Conservation (phyloP, 257 asterid species). For the Lavandula angustifolia region DNA sequence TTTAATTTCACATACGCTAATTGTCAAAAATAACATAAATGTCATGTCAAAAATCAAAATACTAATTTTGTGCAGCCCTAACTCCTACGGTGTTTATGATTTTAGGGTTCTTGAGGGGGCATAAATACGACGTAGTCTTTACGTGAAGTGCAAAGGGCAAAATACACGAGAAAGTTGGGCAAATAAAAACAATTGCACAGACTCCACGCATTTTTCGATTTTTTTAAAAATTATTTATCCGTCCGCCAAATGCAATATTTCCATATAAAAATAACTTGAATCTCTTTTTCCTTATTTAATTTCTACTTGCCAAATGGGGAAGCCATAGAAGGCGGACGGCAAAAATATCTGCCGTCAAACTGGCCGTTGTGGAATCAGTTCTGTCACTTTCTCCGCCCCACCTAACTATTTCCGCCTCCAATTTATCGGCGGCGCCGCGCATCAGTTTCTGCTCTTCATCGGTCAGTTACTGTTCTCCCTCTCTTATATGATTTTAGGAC, state of each 20-base stretch:
- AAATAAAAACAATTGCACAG: constrained; percentile 29
- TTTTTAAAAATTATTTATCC: constrained; percentile 30
- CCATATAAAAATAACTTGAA: neutral
- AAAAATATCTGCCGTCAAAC: constrained; percentile 35
- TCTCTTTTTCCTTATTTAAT: neutral
- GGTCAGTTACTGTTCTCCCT: constrained; percentile 32
- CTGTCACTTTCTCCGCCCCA: constrained; percentile 34
- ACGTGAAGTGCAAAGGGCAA: constrained; percentile 40
- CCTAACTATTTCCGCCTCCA: constrained; percentile 50
- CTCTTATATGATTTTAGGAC: constrained; percentile 22
- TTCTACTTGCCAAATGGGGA: constrained; percentile 9
- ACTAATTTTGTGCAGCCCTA: neutral
- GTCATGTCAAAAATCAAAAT: too few relatives aligned
- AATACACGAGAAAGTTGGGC: constrained; percentile 3
- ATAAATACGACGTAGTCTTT: constrained; percentile 21
- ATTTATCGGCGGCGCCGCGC: constrained; percentile 33
- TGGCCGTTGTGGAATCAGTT: constrained; percentile 32
- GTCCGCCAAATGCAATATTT: constrained; percentile 31
- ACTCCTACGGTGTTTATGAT: neutral
- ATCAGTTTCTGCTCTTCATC: constrained; percentile 24
- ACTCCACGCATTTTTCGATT: constrained; percentile 37
- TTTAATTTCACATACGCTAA: too few relatives aligned
- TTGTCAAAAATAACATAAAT: too few relatives aligned
- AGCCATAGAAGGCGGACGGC: constrained; percentile 37
- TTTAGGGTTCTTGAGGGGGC: constrained; percentile 7